A percentile compares a stretch with the other conserved stretches of the same genome.
Conservation (phyloP, 192 early-diverging fungal genomes). For the Backusella tuberculispora region DNA sequence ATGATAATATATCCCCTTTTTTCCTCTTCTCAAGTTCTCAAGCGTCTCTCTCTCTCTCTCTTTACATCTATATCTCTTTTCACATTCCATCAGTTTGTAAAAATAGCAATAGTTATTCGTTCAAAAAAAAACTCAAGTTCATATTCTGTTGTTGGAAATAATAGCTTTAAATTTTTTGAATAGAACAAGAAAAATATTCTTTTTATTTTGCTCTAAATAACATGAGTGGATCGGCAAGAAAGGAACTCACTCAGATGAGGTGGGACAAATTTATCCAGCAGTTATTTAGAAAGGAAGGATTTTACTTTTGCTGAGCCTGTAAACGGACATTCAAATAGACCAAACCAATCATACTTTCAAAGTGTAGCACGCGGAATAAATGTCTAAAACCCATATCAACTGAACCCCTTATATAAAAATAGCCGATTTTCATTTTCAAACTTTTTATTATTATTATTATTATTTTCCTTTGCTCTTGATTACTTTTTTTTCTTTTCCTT, state of each 20-base stretch:
- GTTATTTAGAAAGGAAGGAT: background rate
- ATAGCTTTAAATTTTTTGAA: background rate
- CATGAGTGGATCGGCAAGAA: slow-evolving; percentile 10
- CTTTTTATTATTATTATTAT: background rate
- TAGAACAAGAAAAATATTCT: background rate
- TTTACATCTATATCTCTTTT: no score
- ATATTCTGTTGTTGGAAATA: background rate
- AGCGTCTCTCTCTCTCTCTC: no score
- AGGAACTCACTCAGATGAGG: background rate
- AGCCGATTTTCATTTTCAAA: background rate
- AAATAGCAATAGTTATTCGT: no score
- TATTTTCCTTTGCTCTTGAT: background rate
- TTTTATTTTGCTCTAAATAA: background rate
- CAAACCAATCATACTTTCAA: slow-evolving; percentile 2
- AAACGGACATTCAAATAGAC: slow-evolving; percentile 6
- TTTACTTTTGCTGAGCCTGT: slow-evolving; percentile 7
- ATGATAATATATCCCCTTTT: no score
- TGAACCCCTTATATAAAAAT: slow-evolving; percentile 11
- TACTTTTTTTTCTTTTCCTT: background rate
- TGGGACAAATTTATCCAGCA: slow-evolving; percentile 8
- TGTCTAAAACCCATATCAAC: background rate
- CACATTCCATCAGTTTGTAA: no score
- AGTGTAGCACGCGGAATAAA: slow-evolving; percentile 13
- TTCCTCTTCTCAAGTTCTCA: no score
- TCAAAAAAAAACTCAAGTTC: no score